These are phyloP conservation scores for Bacterosira constricta DNA, from an alignment of 108 stramenopile genomes.

Conservation along the genomic window DNA sequence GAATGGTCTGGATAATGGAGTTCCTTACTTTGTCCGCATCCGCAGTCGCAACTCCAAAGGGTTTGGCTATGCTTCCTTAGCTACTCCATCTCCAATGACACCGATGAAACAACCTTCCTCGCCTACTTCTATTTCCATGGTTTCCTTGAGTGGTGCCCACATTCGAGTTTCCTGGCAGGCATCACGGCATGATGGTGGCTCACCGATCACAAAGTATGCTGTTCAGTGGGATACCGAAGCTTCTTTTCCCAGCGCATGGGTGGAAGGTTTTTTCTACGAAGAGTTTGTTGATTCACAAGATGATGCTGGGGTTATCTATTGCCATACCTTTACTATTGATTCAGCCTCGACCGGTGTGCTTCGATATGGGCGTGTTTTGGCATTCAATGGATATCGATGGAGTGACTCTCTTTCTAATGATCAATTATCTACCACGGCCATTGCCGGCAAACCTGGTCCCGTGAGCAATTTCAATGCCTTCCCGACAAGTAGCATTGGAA, in stretches of 20 bases:
- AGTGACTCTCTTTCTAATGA: constrained; percentile 13
- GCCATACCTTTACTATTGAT: constrained; percentile 69
- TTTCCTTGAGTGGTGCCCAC: constrained; percentile 62
- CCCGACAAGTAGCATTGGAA: constrained; percentile 65
- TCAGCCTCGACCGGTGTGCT: constrained; percentile 41
- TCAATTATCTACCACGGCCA: constrained; percentile 6
- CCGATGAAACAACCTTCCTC: constrained; percentile 58
- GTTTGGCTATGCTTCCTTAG: constrained; percentile 41
- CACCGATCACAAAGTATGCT: constrained; percentile 57
- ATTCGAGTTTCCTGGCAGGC: constrained; percentile 72
- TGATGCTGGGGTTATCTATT: constrained; percentile 24
- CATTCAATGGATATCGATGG: constrained; percentile 78
- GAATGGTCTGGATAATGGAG: constrained; percentile 50
- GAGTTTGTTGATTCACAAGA: constrained; percentile 10
- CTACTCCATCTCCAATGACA: constrained; percentile 46
- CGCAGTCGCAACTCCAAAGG: constrained; percentile 66
- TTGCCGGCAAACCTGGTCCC: constrained; percentile 34
- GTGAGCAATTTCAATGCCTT: constrained; percentile 43
- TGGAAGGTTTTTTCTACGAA: constrained; percentile 30
- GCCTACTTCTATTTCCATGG: constrained; percentile 52
- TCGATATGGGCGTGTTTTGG: constrained; percentile 70
- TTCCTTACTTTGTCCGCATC: constrained; percentile 56
- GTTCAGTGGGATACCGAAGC: constrained; percentile 74
- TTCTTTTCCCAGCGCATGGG: constrained; percentile 45
- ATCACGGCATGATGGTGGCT: constrained; percentile 68